A percentile compares a stretch with the other conserved stretches of the same genome.
Conservation (phyloP, 2,329 filamentous ascomycete genomes). For the Fusarium gaditjirri region DNA sequence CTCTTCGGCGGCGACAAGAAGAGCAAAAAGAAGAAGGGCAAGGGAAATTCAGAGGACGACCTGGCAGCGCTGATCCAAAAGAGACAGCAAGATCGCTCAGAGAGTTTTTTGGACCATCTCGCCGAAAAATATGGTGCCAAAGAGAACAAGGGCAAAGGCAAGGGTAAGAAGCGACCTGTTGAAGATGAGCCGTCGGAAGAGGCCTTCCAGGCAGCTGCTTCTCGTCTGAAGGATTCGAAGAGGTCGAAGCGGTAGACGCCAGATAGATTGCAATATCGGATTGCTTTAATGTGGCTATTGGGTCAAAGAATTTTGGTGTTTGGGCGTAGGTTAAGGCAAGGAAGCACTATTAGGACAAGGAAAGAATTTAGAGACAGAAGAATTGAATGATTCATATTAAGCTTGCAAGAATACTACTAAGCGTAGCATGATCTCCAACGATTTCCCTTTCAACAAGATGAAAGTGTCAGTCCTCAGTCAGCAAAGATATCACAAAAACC, state of each 20-base stretch:
- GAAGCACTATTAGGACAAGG: not conserved
- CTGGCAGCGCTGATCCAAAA: slow-evolving; percentile 80
- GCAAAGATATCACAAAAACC: not conserved
- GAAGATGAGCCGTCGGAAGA: slow-evolving; percentile 74
- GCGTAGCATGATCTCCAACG: not conserved
- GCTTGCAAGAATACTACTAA: not conserved
- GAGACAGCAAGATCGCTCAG: slow-evolving; percentile 70
- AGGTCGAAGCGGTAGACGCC: slow-evolving; percentile 32
- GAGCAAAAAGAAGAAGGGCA: slow-evolving; percentile 55
- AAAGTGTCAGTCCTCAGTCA: not conserved
- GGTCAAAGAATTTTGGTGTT: slow-evolving; percentile 7
- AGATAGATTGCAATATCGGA: not conserved
- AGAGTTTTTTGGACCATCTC: slow-evolving; percentile 75
- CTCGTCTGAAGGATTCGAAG: slow-evolving; percentile 54
- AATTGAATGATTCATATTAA: not conserved
- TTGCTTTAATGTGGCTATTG: not conserved
- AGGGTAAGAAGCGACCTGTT: slow-evolving; percentile 62
- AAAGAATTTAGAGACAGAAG: not conserved
- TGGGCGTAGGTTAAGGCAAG: not conserved
- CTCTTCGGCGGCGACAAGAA: slow-evolving; percentile 67
- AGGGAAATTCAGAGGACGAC: slow-evolving; percentile 59
- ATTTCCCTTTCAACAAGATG: not conserved
- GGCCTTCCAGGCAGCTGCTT: slow-evolving; percentile 67
- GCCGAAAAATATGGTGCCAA: slow-evolving; percentile 78
- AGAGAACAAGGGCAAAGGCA: slow-evolving; percentile 53